These are phyloP conservation scores for Diaporthe vaccinii DNA, from an alignment of 2,329 filamentous ascomycete genomes.

Conservation along the genomic window DNA sequence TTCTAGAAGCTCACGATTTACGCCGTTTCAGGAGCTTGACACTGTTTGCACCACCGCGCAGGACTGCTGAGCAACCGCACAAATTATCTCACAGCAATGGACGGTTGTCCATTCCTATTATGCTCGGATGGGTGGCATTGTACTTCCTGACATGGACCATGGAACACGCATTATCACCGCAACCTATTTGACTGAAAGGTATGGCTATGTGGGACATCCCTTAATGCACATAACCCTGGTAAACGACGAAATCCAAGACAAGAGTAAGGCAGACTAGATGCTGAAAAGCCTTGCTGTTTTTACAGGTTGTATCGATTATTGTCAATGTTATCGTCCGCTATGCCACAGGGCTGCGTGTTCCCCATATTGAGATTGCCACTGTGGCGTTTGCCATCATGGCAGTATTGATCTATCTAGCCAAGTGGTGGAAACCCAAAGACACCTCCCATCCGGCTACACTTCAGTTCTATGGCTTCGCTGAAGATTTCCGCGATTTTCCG, in stretches of 20 bases:
- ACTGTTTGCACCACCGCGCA: too few relatives aligned
- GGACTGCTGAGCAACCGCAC: background rate
- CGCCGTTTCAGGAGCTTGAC: too few relatives aligned
- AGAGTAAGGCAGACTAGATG: slow-evolving; percentile 14
- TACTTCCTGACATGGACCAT: background rate
- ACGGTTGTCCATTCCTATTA: slow-evolving; percentile 26
- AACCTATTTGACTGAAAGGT: background rate
- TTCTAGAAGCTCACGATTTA: too few relatives aligned
- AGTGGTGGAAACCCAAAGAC: slow-evolving; percentile 24
- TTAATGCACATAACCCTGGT: background rate
- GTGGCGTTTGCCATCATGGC: slow-evolving; percentile 6
- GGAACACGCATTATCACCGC: background rate
- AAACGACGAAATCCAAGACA: slow-evolving; percentile 1
- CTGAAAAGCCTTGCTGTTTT: background rate
- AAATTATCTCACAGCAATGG: background rate
- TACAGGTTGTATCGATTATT: background rate
- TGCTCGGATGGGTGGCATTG: slow-evolving; percentile 14
- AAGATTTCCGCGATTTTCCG: accelerated
- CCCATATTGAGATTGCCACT: slow-evolving; percentile 12
- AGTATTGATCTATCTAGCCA: slow-evolving; percentile 4
- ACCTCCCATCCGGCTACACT: background rate
- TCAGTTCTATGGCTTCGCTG: background rate
- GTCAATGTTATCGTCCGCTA: background rate
- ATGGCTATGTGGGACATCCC: background rate
- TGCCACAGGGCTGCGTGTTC: background rate